phyloP scores from a whole-genome alignment of 768 basidiomycete genomes.

The Hydnomerulius pinastri region DNA sequence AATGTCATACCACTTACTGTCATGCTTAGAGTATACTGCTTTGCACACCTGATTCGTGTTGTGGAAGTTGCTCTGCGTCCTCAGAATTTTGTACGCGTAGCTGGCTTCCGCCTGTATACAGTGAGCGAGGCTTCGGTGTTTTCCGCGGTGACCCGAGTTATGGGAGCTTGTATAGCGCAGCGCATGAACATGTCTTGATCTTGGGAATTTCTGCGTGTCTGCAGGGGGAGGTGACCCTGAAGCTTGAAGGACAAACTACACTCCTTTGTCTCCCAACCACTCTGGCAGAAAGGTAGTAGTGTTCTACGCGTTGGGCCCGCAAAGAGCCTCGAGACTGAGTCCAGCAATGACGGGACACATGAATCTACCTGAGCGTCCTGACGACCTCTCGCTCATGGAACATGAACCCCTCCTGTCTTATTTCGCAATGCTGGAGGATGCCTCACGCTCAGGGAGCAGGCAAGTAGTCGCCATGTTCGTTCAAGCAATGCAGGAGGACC shows the following conservation, averaged over 20 bases:
- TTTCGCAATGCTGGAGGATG: background rate
- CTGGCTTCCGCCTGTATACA: no score
- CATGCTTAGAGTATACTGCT: conserved; percentile 14
- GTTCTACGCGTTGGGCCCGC: background rate
- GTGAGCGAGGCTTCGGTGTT: no score
- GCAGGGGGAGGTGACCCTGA: background rate
- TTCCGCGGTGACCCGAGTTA: no score
- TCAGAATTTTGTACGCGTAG: background rate
- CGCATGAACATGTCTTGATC: no score
- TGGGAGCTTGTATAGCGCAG: no score
- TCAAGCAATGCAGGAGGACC: conserved; percentile 9
- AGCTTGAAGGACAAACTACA: no score
- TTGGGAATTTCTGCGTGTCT: background rate
- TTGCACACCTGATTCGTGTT: background rate
- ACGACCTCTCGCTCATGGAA: conserved; percentile 22
- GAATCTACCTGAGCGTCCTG: conserved; percentile 15
- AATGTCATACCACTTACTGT: conserved; percentile 9
- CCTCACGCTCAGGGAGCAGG: conserved; percentile 1
- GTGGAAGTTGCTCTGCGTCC: background rate
- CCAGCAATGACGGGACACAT: conserved; percentile 4
- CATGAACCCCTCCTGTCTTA: conserved; percentile 20
- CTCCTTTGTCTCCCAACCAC: background rate
- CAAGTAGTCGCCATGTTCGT: conserved; percentile 3
- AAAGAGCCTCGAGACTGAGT: background rate
- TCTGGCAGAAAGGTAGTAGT: background rate